Conservation (phyloP, 768 basidiomycete species). For the Tricholoma matsutake region DNA sequence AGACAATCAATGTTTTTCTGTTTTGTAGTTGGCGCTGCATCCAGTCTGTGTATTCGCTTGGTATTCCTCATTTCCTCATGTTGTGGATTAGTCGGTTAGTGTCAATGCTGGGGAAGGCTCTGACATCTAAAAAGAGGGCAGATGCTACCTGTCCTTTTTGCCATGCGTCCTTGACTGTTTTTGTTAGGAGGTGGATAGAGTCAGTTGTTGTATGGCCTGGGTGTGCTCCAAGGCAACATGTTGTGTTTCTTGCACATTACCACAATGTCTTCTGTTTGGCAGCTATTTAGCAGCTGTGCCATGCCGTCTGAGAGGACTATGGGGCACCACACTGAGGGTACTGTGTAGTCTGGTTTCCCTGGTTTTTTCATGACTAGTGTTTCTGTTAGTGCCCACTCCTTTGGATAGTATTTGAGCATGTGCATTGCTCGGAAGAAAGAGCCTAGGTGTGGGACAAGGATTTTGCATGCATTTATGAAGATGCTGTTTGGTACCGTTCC, state of each 20-base stretch:
- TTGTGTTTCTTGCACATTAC: too few species aligned
- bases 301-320: too few species aligned
- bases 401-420: background rate
- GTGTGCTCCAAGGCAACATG: slow-evolving; percentile 18
- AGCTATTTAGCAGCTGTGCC: too few species aligned
- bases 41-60: too few species aligned
- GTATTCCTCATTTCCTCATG: too few species aligned
- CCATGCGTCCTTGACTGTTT: too few species aligned
- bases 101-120: background rate
- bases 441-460: background rate
- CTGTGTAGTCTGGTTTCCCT: too few species aligned
- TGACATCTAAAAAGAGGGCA: background rate
- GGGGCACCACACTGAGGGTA: too few species aligned
- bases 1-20: background rate
- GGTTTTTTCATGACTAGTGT: too few species aligned
- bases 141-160: slow-evolving; percentile 15
- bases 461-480: background rate
- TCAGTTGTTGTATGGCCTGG: background rate
- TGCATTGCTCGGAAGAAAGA: background rate
- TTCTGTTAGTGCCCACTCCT: background rate
- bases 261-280: too few species aligned
- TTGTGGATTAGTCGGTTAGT: too few species aligned
- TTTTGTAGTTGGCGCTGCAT: background rate
- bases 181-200: background rate
- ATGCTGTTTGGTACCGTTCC: background rate